These are phyloP conservation scores for Dactylellina leptospora DNA, from an alignment of 2,329 filamentous ascomycete genomes.

Conservation along the genomic window DNA sequence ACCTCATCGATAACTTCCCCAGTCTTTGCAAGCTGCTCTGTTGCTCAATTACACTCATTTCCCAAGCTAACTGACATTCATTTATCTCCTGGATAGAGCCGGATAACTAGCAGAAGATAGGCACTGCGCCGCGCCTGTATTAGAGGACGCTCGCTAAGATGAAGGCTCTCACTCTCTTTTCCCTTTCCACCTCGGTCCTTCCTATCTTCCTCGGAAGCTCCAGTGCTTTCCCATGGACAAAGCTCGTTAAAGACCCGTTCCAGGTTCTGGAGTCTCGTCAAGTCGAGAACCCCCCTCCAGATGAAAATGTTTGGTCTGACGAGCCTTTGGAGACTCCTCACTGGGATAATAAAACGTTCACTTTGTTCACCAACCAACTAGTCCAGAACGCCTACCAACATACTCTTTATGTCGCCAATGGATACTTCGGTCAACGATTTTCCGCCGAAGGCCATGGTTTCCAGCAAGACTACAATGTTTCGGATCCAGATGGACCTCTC, in stretches of 20 bases:
- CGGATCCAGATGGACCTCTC: slow-evolving; percentile 44
- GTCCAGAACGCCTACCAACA: slow-evolving; percentile 62
- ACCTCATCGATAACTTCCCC: neutral
- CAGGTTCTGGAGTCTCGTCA: slow-evolving; percentile 49
- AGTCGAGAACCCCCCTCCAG: slow-evolving; percentile 54
- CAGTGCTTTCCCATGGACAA: slow-evolving; percentile 27
- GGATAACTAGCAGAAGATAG: neutral
- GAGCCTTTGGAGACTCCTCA: slow-evolving; percentile 54
- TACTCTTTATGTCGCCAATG: slow-evolving; percentile 70
- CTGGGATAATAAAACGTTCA: slow-evolving; percentile 62
- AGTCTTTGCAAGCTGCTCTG: neutral
- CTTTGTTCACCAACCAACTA: slow-evolving; percentile 65
- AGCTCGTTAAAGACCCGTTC: slow-evolving; percentile 36
- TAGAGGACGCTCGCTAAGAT: slow-evolving; percentile 36
- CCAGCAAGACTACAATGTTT: slow-evolving; percentile 53
- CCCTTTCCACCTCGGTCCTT: slow-evolving; percentile 27
- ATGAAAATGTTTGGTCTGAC: slow-evolving; percentile 52
- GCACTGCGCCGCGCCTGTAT: slow-evolving; percentile 8
- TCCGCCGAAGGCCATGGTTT: slow-evolving; percentile 68
- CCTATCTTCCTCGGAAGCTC: slow-evolving; percentile 27
- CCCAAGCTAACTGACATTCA: neutral
- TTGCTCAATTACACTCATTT: neutral
- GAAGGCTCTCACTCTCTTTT: slow-evolving; percentile 36
- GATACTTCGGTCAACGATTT: slow-evolving; percentile 72
- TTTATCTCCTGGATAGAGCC: slow-evolving; percentile 1